Conservation (phyloP, 1,284 basidiomycete genomes). For the Apiotrichum porosum region DNA sequence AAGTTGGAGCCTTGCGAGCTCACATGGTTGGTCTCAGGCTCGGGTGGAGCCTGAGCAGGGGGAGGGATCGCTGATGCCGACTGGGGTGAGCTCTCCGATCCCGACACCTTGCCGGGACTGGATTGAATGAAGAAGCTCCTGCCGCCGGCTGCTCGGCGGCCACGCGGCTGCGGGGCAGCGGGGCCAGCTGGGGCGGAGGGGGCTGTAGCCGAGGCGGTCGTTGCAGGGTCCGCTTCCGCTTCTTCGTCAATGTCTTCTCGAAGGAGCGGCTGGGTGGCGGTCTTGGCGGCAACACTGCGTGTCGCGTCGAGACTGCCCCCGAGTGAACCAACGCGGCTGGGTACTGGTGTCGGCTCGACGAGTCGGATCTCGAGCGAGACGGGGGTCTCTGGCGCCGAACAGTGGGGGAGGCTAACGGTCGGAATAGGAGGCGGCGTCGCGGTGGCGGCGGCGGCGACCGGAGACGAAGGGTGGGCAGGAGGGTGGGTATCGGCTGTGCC, state of each 20-base stretch:
- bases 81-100: constrained; percentile 23
- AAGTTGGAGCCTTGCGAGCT: constrained; percentile 2
- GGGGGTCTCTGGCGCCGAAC: constrained; percentile 38
- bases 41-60: background rate
- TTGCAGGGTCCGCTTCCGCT: constrained; percentile 14
- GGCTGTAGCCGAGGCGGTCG: background rate
- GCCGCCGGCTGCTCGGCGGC: background rate
- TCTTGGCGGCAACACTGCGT: background rate
- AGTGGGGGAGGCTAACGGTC: constrained; percentile 1
- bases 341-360: constrained; percentile 45
- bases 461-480: too few species aligned
- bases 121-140: constrained; percentile 14
- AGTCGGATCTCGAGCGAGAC: constrained; percentile 39
- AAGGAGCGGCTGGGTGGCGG: constrained; percentile 7
- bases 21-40: background rate
- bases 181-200: background rate
- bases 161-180: background rate
- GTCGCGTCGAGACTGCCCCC: constrained; percentile 16
- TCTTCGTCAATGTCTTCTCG: constrained; percentile 23
- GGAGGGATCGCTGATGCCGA: background rate
- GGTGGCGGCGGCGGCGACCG: too few species aligned
- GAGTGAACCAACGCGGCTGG: constrained; percentile 39
- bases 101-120: constrained; percentile 19
- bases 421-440: too few species aligned
- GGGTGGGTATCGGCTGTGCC: too few species aligned